A percentile compares a stretch with the other conserved stretches of the same genome.
Evolutionary conservation across 2,329 filamentous ascomycete species (phyloP).

Genomic region (Daldinia sp.): DNA sequence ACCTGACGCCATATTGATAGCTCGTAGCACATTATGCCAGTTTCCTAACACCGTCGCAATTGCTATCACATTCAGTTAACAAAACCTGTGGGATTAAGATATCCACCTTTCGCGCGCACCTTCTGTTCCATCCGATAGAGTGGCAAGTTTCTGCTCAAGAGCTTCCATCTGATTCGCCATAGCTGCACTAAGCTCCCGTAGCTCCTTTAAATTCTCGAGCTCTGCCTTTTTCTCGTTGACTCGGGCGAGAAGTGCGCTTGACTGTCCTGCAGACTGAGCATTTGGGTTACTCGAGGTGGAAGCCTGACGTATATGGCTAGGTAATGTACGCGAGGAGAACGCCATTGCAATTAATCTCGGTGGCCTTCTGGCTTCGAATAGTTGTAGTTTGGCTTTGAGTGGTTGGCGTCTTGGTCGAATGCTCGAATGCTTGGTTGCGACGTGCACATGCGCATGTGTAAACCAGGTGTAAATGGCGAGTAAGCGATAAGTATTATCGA

Average conservation of each 20-base stretch:
- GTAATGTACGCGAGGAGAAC: constrained; percentile 64
- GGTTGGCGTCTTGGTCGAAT: not conserved
- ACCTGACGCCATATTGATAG: constrained; percentile 89
- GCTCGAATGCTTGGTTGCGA: not conserved
- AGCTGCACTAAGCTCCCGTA: constrained; percentile 80
- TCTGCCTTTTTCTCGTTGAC: constrained; percentile 89
- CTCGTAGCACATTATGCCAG: constrained; percentile 86
- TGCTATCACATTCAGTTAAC: constrained; percentile 57
- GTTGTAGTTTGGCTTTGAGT: not conserved
- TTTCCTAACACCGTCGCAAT: constrained; percentile 86
- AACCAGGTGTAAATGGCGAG: too few relatives aligned
- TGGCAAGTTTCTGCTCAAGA: constrained; percentile 78
- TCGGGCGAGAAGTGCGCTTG: constrained; percentile 74
- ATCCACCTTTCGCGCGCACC: constrained; percentile 54
- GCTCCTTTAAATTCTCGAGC: constrained; percentile 78
- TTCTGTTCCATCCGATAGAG: constrained; percentile 83
- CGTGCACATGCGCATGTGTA: not conserved
- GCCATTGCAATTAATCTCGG: constrained; percentile 55
- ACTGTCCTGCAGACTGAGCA: constrained; percentile 64
- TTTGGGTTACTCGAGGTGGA: constrained; percentile 56
- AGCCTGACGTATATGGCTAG: constrained; percentile 72
- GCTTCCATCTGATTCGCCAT: constrained; percentile 84
- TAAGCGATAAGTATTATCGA: constrained; percentile 18
- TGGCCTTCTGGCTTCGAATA: not conserved
- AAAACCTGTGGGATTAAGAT: not conserved